Conservation (phyloP, 1,139 yeast species). For the Lipomyces yarrowii region DNA sequence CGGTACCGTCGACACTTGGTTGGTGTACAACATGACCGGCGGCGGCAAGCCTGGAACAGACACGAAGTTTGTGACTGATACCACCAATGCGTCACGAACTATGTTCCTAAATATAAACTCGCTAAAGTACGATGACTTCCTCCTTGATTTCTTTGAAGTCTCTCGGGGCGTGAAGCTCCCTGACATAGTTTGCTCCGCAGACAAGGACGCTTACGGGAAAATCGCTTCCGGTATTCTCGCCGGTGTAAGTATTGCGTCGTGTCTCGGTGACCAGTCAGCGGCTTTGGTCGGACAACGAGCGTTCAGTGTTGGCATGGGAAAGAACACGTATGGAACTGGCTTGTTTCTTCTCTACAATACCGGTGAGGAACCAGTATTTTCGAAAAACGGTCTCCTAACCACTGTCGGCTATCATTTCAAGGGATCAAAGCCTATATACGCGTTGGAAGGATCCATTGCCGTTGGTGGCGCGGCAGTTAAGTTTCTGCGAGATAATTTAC, state of each 20-base stretch:
- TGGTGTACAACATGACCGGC: constrained; percentile 80
- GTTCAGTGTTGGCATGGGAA: constrained; percentile 79
- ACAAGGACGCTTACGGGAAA: constrained; percentile 67
- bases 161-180: constrained; percentile 66
- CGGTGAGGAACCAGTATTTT: constrained; percentile 59
- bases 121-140: constrained; percentile 71
- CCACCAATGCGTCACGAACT: constrained; percentile 90
- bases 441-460: constrained; percentile 89
- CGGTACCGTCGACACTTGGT: constrained; percentile 96
- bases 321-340: constrained; percentile 98
- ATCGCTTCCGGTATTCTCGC: constrained; percentile 41
- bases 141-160: constrained; percentile 73
- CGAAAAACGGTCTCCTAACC: constrained; percentile 81
- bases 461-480: constrained; percentile 95
- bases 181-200: constrained; percentile 73
- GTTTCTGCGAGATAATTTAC: constrained; percentile 91
- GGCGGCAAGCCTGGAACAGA: constrained; percentile 49
- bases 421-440: constrained; percentile 73
- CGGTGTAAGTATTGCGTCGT: constrained; percentile 80
- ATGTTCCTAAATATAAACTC: constrained; percentile 85
- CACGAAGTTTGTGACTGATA: constrained; percentile 71
- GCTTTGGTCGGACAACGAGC: constrained; percentile 94
- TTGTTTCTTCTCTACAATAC: constrained; percentile 89
- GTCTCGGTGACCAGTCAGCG: constrained; percentile 93
- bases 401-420: constrained; percentile 93